Percentiles rank a stretch among this genome's conserved stretches.
These are phyloP conservation scores for Trypanosoma scelopori DNA, from an alignment of 208 protist species.

Conservation along the genomic window DNA sequence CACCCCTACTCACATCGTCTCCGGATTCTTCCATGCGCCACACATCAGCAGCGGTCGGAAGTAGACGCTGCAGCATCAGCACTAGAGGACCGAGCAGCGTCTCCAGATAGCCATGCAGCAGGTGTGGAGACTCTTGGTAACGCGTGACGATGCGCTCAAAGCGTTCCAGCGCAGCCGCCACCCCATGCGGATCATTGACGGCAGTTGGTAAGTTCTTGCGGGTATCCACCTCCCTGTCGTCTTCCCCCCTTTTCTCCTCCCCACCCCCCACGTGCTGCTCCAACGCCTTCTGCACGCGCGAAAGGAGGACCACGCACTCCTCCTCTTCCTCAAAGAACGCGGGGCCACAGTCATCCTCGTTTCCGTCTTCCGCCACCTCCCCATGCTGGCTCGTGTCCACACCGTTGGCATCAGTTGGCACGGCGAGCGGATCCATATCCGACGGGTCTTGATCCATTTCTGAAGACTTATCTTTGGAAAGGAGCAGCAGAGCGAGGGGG, in stretches of 20 bases:
- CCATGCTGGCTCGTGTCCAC: background rate
- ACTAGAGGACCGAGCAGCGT: slow-evolving; percentile 77
- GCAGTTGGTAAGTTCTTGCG: slow-evolving; percentile 46
- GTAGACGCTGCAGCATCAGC: slow-evolving; percentile 48
- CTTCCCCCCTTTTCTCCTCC: background rate
- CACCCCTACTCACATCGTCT: slow-evolving; percentile 3
- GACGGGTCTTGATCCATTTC: background rate
- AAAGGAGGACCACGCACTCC: slow-evolving; percentile 47
- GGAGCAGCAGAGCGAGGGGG: too few relatives aligned
- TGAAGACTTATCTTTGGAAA: too few relatives aligned
- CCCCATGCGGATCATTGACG: slow-evolving; percentile 57
- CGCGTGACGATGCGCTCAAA: slow-evolving; percentile 77
- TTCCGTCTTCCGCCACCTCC: slow-evolving; percentile 24
- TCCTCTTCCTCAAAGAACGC: slow-evolving; percentile 83
- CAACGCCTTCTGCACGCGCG: slow-evolving; percentile 35
- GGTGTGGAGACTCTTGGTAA: slow-evolving; percentile 94
- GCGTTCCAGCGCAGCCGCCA: slow-evolving; percentile 57
- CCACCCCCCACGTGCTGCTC: slow-evolving; percentile 18
- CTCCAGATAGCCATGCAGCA: slow-evolving; percentile 93
- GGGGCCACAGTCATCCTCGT: slow-evolving; percentile 51
- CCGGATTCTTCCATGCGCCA: slow-evolving; percentile 31
- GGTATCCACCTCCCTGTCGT: background rate
- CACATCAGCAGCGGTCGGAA: slow-evolving; percentile 45
- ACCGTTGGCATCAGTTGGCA: background rate
- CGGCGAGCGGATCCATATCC: background rate